Evolutionary conservation across 2,329 filamentous ascomycete genomes (phyloP).

Genomic region (Xylaria sp.): DNA sequence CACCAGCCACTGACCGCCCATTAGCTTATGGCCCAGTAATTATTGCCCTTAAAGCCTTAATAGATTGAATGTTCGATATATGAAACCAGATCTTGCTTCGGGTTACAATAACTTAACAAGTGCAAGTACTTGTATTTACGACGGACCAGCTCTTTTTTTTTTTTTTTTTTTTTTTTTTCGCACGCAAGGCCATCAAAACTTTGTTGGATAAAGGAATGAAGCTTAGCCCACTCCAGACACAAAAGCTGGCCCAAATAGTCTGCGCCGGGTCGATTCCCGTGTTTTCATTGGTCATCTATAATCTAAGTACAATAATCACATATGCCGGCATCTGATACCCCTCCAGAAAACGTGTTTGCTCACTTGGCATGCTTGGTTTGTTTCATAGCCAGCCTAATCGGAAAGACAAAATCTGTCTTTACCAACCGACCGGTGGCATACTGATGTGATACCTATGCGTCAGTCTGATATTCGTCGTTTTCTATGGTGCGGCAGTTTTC

Average conservation of each 20-base stretch:
- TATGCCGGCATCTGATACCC: neutral
- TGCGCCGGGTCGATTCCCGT: neutral
- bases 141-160: too few relatives aligned
- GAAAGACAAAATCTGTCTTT: neutral
- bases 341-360: constrained; percentile 2
- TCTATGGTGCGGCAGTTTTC: neutral
- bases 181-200: too few relatives aligned
- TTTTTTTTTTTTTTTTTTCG: too few relatives aligned
- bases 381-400: neutral
- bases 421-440: neutral
- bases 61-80: too few relatives aligned
- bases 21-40: too few relatives aligned
- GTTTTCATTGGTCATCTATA: constrained; percentile 11
- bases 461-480: neutral
- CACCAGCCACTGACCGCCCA: too few relatives aligned
- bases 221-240: too few relatives aligned
- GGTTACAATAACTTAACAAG: too few relatives aligned
- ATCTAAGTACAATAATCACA: neutral
- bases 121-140: too few relatives aligned
- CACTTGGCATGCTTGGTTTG: constrained; percentile 6
- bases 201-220: too few relatives aligned
- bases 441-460: neutral
- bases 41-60: too few relatives aligned
- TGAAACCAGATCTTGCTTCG: too few relatives aligned
- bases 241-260: neutral